Evolutionary conservation across 768 basidiomycete species (phyloP).

Genomic region (Galerina marginata): DNA sequence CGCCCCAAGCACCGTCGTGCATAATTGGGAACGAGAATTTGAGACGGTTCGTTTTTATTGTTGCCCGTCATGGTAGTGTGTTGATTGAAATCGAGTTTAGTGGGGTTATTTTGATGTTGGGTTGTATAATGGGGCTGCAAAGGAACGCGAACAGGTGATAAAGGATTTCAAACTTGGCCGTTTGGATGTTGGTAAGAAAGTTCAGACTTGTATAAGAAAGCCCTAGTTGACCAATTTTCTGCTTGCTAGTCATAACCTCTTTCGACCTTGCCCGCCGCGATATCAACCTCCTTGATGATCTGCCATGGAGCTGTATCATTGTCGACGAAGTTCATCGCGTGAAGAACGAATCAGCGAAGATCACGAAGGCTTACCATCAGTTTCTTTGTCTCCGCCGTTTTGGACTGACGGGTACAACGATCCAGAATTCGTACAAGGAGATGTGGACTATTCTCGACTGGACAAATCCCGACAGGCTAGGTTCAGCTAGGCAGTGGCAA

Average conservation of each 20-base stretch:
- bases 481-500: slow-evolving; percentile 78
- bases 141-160: slow-evolving; percentile 61
- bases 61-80: background rate
- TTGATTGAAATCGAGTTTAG: slow-evolving; percentile 40
- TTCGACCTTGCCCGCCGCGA: slow-evolving; percentile 77
- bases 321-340: slow-evolving; percentile 92
- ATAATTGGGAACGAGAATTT: slow-evolving; percentile 92
- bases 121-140: slow-evolving; percentile 59
- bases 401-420: slow-evolving; percentile 82
- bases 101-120: slow-evolving; percentile 96
- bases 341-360: slow-evolving; percentile 77
- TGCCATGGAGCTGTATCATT: slow-evolving; percentile 75
- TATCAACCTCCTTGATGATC: slow-evolving; percentile 68
- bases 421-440: slow-evolving; percentile 89
- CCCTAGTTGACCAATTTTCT: slow-evolving; percentile 6
- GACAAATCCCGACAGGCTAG: slow-evolving; percentile 84
- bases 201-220: background rate
- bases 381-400: slow-evolving; percentile 75
- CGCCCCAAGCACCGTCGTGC: slow-evolving; percentile 82
- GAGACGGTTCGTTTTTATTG: slow-evolving; percentile 56
- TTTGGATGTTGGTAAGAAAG: slow-evolving; percentile 76
- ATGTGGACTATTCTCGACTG: slow-evolving; percentile 93
- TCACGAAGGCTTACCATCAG: slow-evolving; percentile 70
- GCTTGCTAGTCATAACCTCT: slow-evolving; percentile 72
- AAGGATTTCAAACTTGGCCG: slow-evolving; percentile 81